Conservation (phyloP, 139 green algal genomes). For the Chlorella sorokiniana region DNA sequence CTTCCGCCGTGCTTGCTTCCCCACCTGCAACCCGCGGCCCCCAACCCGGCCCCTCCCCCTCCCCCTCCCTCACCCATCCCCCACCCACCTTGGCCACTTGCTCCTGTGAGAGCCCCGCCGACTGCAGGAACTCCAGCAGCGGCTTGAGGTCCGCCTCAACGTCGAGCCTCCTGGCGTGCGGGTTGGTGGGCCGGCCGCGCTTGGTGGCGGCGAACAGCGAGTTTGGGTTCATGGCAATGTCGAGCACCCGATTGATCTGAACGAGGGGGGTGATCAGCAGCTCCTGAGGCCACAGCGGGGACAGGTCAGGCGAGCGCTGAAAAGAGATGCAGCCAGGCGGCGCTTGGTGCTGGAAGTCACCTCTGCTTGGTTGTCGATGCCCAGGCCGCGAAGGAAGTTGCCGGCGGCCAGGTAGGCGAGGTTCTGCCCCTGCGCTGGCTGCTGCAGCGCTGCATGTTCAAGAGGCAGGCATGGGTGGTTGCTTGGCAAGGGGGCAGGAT, state of each 20-base stretch:
- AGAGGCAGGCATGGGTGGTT: background rate
- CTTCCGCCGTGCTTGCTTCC: too few relatives aligned
- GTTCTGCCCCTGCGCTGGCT: conserved; percentile 28
- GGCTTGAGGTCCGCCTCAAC: conserved; percentile 20
- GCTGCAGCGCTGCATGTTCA: conserved; percentile 17
- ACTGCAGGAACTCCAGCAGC: conserved; percentile 11
- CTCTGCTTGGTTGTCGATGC: conserved; percentile 65
- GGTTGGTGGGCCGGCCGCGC: conserved; percentile 42
- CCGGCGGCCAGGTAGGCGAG: conserved; percentile 42
- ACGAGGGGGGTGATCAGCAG: background rate
- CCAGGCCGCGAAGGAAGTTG: conserved; percentile 54
- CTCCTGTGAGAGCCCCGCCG: conserved; percentile 2
- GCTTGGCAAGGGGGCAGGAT: background rate
- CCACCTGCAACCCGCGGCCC: too few relatives aligned
- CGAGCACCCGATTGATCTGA: conserved; percentile 19
- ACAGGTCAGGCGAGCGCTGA: too few relatives aligned
- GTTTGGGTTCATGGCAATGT: conserved; percentile 78
- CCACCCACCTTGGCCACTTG: conserved; percentile 13
- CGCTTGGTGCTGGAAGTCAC: conserved; percentile 36
- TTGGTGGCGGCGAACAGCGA: conserved; percentile 64
- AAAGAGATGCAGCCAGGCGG: background rate
- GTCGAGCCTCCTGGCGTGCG: conserved; percentile 17
- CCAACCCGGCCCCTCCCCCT: conserved; percentile 44
- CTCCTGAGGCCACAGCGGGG: background rate
- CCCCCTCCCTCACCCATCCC: conserved; percentile 64